phyloP scores from a whole-genome alignment of 2,329 filamentous ascomycete species.

The Aspergillus sojae region DNA sequence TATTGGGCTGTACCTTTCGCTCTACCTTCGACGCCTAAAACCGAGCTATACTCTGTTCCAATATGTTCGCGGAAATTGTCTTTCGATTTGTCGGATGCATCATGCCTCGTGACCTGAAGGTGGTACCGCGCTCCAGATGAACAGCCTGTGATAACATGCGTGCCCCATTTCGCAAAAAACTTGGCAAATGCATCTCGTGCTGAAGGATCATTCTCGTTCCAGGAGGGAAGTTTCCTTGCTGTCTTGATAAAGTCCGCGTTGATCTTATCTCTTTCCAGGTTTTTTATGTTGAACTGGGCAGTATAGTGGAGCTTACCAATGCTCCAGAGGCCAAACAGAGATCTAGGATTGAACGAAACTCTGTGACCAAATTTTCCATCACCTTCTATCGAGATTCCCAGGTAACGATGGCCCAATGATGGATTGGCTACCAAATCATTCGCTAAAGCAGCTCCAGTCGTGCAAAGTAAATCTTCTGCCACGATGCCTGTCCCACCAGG shows the following conservation, averaged over 20 bases:
- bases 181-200: conserved; percentile 1
- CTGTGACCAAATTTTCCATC: no score
- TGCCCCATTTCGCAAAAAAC: conserved; percentile 1
- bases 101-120: conserved; percentile 1
- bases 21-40: conserved; percentile 1
- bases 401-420: no score
- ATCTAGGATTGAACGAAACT: no score
- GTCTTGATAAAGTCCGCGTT: background rate
- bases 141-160: conserved; percentile 3
- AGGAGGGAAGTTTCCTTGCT: background rate
- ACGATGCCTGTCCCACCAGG: background rate
- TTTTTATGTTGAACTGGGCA: background rate
- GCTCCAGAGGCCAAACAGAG: background rate
- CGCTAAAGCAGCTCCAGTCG: no score
- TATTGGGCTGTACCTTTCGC: background rate
- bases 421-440: no score
- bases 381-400: no score
- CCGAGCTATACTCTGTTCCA: conserved; percentile 3
- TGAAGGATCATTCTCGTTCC: conserved; percentile 2
- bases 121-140: conserved; percentile 1
- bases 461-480: conserved; percentile 2
- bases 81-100: conserved; percentile 1
- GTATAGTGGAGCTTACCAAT: conserved; percentile 2
- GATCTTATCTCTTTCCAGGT: background rate
- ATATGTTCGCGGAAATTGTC: conserved; percentile 2